Conservation (phyloP, 164 flowering plant genomes). For the Platanus orientalis region DNA sequence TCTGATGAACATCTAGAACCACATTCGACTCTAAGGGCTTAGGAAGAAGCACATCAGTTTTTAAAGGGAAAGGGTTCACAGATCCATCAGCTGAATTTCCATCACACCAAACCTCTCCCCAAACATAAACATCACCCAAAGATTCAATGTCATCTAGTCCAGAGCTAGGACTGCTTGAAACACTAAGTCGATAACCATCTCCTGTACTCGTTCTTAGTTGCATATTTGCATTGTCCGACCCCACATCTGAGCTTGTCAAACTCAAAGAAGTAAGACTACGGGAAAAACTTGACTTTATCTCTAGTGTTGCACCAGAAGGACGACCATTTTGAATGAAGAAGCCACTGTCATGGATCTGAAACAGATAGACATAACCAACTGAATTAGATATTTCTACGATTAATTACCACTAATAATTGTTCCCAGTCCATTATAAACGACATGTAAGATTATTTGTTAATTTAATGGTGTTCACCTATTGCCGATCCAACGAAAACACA, state of each 20-base stretch:
- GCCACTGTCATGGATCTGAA: neutral
- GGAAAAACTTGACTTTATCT: neutral
- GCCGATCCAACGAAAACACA: too few species aligned
- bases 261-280: neutral
- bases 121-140: constrained; percentile 21
- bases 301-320: neutral
- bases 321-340: neutral
- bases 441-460: too few species aligned
- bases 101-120: constrained; percentile 22
- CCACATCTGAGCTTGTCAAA: constrained; percentile 44
- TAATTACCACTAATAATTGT: too few species aligned
- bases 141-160: constrained; percentile 24
- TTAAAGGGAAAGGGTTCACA: constrained; percentile 5
- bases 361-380: neutral
- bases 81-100: constrained; percentile 10
- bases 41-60: constrained; percentile 19
- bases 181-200: constrained; percentile 58
- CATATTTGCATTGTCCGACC: constrained; percentile 45
- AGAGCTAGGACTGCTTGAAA: constrained; percentile 46
- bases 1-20: constrained; percentile 20
- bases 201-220: constrained; percentile 44
- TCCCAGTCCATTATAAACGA: too few species aligned
- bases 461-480: too few species aligned
- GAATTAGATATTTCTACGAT: too few species aligned
- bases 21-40: constrained; percentile 19